Evolutionary conservation across 441 rosid species (phyloP), one percentile per base, ranked within the genome.

Genomic region (Erysimum cheiri): DNA sequence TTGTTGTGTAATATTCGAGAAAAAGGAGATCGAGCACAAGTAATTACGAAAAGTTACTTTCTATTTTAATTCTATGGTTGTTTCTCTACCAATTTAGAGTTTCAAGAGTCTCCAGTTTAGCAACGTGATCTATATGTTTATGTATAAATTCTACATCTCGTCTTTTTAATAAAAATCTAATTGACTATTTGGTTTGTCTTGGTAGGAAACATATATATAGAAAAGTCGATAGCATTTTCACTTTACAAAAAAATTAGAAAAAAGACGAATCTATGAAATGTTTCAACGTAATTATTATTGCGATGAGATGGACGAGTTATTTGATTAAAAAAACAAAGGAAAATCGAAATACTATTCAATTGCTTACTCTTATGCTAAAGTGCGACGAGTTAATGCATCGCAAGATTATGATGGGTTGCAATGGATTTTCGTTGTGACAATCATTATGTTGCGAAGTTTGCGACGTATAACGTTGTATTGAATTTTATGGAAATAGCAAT

Each of bases 51-150:
- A 26, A 32, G 0, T 31, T 8, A 22, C 11, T 33, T 43, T 44
- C 15, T 56, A 46, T 46, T 46, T 46, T 6, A 52, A 6, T 63
- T 63, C n/a, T 19, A 67, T 54, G 14, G 33, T 56, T 55, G 14
- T 55, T 44, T 43, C 7, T 32, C 15, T 26, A 3, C 17, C 35
- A 37, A 46, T 13, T 31, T 31, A 31, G 6, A 4, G 6, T 4
- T 4, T 31, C 33, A 22, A n/a, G 24, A 22, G 24, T 22, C 24
- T 22, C 24, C 24, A 22, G 24, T 22, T 22, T 22, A 22, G 24
- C 24, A 22, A 22, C 24, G 24, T 22, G 24, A 22, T 22, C 24
- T 22, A 22, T 22, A 22, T 22, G 24, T 22, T 22, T 22, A 14
- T 50, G 49, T 49, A 37, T 8, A 26, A 9, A 24, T 8, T 49